phyloP scores from a whole-genome alignment of 805 yeast genomes.

The Jamesozyma hellenica region DNA sequence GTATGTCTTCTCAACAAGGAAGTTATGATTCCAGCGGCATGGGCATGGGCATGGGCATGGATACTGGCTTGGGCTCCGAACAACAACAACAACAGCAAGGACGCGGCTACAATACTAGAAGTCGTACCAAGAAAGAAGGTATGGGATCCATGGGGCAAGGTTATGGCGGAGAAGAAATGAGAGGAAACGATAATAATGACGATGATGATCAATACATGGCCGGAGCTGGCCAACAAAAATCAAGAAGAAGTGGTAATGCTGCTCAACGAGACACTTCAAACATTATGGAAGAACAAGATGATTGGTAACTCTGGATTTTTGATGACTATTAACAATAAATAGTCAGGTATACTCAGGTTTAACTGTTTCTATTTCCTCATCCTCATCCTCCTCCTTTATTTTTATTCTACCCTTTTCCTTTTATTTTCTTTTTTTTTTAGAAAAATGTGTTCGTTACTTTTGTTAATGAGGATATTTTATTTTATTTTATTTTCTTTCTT shows the following conservation, averaged over 20 bases:
- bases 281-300: background rate
- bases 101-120: background rate
- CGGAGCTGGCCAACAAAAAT: conserved; percentile 2
- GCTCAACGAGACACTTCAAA: background rate
- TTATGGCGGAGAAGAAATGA: background rate
- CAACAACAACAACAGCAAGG: conserved; percentile 1
- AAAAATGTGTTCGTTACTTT: too few species aligned
- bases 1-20: background rate
- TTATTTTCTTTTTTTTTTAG: too few species aligned
- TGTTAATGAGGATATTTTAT: too few species aligned
- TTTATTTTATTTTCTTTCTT: too few species aligned
- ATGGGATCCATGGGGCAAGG: conserved; percentile 1
- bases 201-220: conserved; percentile 2
- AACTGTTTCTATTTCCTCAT: background rate
- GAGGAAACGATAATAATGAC: background rate
- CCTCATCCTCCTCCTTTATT: background rate
- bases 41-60: conserved; percentile 1
- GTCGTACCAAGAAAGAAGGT: background rate
- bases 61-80: background rate
- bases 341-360: too few species aligned
- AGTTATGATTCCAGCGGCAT: background rate
- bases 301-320: conserved; percentile 1
- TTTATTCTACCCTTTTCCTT: too few species aligned
- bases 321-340: background rate
- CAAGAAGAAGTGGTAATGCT: conserved; percentile 1